Evolutionary conservation across 768 basidiomycete genomes (phyloP).

Genomic region (Macrolepiota albuminosa): DNA sequence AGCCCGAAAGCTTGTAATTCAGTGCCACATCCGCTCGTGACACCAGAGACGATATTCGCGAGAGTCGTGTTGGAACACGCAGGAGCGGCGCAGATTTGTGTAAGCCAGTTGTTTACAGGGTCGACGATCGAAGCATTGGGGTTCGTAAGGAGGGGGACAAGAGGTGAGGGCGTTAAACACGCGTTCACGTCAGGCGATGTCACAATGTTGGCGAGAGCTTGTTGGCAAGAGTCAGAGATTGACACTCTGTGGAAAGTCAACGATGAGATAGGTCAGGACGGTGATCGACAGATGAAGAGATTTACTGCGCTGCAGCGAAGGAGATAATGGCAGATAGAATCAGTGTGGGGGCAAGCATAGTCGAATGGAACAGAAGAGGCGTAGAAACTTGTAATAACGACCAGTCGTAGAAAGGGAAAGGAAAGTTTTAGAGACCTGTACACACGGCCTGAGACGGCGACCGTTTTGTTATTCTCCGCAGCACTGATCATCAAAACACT

Average conservation of each 20-base stretch:
- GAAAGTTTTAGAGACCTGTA: background rate
- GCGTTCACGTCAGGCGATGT: conserved; percentile 35
- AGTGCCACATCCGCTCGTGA: conserved; percentile 42
- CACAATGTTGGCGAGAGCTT: conserved; percentile 41
- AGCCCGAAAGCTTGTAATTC: conserved; percentile 32
- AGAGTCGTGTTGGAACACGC: conserved; percentile 60
- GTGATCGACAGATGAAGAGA: background rate
- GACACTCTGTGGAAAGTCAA: conserved; percentile 7
- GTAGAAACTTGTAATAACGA: background rate
- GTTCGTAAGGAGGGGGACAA: conserved; percentile 35
- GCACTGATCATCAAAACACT: background rate
- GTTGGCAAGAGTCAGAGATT: conserved; percentile 45
- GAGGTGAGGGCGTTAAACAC: conserved; percentile 45
- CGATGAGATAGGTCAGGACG: background rate
- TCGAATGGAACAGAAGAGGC: background rate
- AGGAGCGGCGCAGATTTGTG: conserved; percentile 43
- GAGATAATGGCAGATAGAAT: conserved; percentile 13
- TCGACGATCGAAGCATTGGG: conserved; percentile 32
- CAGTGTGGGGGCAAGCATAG: conserved; percentile 10
- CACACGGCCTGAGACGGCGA: background rate
- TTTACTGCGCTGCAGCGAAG: conserved; percentile 15
- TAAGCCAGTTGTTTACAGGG: conserved; percentile 58
- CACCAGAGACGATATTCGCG: conserved; percentile 44
- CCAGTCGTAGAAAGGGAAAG: background rate
- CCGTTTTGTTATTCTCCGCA: background rate